These are phyloP conservation scores for Botrytis aclada DNA, from an alignment of 2,329 filamentous ascomycete species.

Conservation along the genomic window DNA sequence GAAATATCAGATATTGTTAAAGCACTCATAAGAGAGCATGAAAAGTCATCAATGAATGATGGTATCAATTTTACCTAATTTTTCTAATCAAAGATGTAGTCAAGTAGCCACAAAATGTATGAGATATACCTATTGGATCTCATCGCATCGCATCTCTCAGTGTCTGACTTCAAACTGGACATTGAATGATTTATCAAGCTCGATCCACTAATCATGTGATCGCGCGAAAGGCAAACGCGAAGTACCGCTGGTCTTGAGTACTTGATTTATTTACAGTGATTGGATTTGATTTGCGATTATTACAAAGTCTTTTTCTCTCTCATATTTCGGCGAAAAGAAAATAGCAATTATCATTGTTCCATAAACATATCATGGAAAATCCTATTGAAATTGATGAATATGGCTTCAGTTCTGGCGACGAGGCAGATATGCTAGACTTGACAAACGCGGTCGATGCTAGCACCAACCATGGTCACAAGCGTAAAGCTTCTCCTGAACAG, in stretches of 20 bases:
- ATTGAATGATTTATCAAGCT: neutral
- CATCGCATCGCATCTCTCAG: neutral
- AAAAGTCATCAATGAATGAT: neutral
- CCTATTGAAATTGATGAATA: slow-evolving; percentile 22
- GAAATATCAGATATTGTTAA: neutral
- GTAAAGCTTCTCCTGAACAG: slow-evolving; percentile 16
- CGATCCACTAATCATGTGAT: slow-evolving; percentile 9
- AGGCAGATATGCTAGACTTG: slow-evolving; percentile 24
- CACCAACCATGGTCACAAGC: slow-evolving; percentile 10
- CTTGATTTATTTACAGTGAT: neutral
- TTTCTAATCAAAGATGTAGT: neutral
- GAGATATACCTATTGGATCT: neutral
- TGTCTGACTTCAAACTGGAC: neutral
- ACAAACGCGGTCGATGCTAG: slow-evolving; percentile 6
- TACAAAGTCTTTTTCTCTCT: neutral
- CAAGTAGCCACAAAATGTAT: neutral
- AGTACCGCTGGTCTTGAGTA: neutral
- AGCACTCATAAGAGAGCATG: neutral
- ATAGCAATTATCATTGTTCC: neutral
- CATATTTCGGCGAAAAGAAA: neutral
- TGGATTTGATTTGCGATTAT: neutral
- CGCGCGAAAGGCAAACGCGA: neutral
- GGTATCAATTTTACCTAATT: neutral
- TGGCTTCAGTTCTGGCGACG: slow-evolving; percentile 25
- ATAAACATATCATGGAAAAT: neutral